Base-by-base conservation (phyloP, 176 grass and related monocot species). In the Poa annua region DNA sequence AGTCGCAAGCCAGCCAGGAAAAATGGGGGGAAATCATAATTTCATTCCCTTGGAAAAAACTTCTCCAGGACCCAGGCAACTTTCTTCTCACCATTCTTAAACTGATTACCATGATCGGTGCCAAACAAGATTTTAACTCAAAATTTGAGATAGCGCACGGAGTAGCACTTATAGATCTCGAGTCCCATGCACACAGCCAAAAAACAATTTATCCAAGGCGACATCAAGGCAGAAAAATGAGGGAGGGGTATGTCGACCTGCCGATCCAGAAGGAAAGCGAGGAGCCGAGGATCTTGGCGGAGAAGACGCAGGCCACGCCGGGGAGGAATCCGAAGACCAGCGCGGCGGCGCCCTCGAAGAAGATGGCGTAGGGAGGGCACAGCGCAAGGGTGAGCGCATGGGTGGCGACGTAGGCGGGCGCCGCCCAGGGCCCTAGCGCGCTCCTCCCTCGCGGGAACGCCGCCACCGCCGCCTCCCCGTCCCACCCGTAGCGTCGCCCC, bases 201-300 rank as follows among this genome's bases (percentile, higher is more conserved):
- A 66, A 57, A 59, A 42, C 17, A 79, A 26, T 17, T 2, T 36
- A 75, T 48, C 60, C 62, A 61, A 60, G 15, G 35, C 66, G 13
- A 38, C 75, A 66, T 45, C 36, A 72, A 63, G 47, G 10, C 15
- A 81, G 35, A 81, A 22, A 10, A 64, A 49, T 34, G 44, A 47
- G 10, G 38, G 35, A 39, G 24, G 25, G 60, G 51, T 14, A 65
- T 9, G 54, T 20, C 17, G 9, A 98, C 93, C 96, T 90, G 82
- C 96, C 96, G 93, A 99, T 99, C 91, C 91, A 99, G 89, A 99
- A 99, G 74, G 96, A 99, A 63, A 99, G 89, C 6, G 96, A 98
- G 2, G 96, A 91, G 42, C 91, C 96, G 50, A 99, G 91, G 77
- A 99, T 75, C 87, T 99, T 99, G 87, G 96, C 96, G 51, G 89